A percentile compares a stretch with the other conserved stretches of the same genome.
Evolutionary conservation across 2,329 filamentous ascomycete species (phyloP).

Genomic region (Dothistroma pini): DNA sequence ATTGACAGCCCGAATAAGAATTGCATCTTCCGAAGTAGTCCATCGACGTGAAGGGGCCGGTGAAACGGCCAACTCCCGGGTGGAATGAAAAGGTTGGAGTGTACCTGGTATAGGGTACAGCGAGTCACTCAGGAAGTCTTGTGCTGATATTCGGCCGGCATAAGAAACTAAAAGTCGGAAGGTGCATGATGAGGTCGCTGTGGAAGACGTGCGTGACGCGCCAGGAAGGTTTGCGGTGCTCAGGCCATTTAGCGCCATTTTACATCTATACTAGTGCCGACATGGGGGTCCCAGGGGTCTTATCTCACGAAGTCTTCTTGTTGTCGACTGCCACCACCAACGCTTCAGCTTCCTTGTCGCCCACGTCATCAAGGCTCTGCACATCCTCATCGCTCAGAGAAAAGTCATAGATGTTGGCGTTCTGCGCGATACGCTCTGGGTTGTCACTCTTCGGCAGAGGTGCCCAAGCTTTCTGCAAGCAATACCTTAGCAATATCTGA

Average conservation of each 20-base stretch:
- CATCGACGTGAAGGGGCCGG: background rate
- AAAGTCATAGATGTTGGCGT: constrained; percentile 61
- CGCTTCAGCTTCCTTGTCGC: constrained; percentile 36
- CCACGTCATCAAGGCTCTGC: constrained; percentile 49
- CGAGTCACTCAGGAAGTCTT: too few relatives aligned
- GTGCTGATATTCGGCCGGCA: background rate
- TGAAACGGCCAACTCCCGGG: too few relatives aligned
- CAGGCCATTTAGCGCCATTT: background rate
- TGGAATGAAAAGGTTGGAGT: too few relatives aligned
- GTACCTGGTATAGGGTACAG: too few relatives aligned
- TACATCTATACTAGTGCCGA: background rate
- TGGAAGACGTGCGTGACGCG: background rate
- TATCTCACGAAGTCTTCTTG: constrained; percentile 8
- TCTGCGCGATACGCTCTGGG: constrained; percentile 62
- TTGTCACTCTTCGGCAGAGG: constrained; percentile 73
- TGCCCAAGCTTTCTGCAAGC: constrained; percentile 69
- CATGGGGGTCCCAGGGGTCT: too few relatives aligned
- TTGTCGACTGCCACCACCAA: constrained; percentile 35
- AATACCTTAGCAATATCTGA: constrained; percentile 77
- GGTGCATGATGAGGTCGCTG: background rate
- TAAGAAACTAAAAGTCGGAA: background rate
- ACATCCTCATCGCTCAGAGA: constrained; percentile 57
- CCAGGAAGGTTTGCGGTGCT: background rate
- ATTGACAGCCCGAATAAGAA: background rate
- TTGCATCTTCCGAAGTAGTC: background rate